Percentiles rank a stretch among this genome's conserved stretches.
Evolutionary conservation across 345 rosid genomes (phyloP).

Genomic region (Cardamine occulta): DNA sequence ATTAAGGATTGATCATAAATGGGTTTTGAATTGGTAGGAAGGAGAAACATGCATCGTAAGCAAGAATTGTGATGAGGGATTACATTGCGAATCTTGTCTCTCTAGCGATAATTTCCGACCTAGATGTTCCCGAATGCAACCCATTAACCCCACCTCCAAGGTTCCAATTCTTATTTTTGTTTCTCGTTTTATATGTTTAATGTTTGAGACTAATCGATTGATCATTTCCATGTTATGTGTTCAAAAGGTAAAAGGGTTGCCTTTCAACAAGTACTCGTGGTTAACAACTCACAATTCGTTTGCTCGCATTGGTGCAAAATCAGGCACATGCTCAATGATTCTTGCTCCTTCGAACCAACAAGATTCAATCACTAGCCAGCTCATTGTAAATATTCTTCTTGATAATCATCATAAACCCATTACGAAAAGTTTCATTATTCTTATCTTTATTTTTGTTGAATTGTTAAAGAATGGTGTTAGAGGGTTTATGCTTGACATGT

Average conservation of each 20-base stretch:
- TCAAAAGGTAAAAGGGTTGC: slow-evolving; percentile 59
- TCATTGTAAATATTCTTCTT: slow-evolving; percentile 52
- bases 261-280: slow-evolving; percentile 92
- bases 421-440: slow-evolving; percentile 3
- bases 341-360: slow-evolving; percentile 80
- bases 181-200: neutral
- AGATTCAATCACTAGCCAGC: slow-evolving; percentile 78
- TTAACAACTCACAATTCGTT: slow-evolving; percentile 91
- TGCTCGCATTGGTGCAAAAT: slow-evolving; percentile 55
- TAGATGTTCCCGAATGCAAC: slow-evolving; percentile 70
- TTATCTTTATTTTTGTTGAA: neutral
- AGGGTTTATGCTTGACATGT: slow-evolving; percentile 93
- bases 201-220: neutral
- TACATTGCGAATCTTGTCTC: slow-evolving; percentile 73
- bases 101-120: slow-evolving; percentile 68
- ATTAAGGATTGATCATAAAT: slow-evolving; percentile 11
- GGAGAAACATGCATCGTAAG: slow-evolving; percentile 72
- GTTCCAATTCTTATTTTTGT: slow-evolving; percentile 31
- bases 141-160: slow-evolving; percentile 63
- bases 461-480: slow-evolving; percentile 76
- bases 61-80: slow-evolving; percentile 62
- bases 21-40: slow-evolving; percentile 48
- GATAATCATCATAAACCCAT: slow-evolving; percentile 8
- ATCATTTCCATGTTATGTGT: neutral
- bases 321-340: slow-evolving; percentile 60